Conservation (phyloP, 2,329 filamentous ascomycete genomes). For the Sordariomycetes sp. region DNA sequence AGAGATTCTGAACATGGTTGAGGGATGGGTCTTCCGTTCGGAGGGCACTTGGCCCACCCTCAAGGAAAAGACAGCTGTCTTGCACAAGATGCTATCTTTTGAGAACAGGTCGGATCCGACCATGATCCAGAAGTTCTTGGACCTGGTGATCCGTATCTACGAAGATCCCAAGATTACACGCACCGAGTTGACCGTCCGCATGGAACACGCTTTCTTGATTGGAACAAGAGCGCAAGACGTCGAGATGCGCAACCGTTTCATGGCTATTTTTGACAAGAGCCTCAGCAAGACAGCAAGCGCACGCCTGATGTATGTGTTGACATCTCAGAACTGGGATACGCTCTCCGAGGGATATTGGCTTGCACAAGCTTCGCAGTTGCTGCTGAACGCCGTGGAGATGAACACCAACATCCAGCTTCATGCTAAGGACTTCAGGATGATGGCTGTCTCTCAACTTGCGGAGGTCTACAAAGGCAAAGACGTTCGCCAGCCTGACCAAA, state of each 20-base stretch:
- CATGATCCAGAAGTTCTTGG: conserved; percentile 85
- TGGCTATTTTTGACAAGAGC: conserved; percentile 92
- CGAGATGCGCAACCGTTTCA: conserved; percentile 93
- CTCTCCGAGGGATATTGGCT: conserved; percentile 95
- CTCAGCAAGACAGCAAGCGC: conserved; percentile 87
- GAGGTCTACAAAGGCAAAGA: conserved; percentile 75
- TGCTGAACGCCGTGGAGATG: conserved; percentile 86
- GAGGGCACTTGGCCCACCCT: conserved; percentile 93
- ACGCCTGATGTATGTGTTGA: conserved; percentile 80
- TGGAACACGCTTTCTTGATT: conserved; percentile 97
- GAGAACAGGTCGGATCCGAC: conserved; percentile 76
- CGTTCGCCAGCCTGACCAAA: conserved; percentile 49
- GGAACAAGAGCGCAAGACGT: conserved; percentile 89
- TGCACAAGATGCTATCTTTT: conserved; percentile 98
- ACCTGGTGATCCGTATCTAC: conserved; percentile 95
- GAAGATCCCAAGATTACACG: conserved; percentile 93
- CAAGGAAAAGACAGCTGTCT: conserved; percentile 96
- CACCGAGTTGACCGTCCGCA: conserved; percentile 89
- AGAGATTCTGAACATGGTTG: conserved; percentile 89
- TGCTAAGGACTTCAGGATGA: conserved; percentile 71
- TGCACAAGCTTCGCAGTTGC: conserved; percentile 84
- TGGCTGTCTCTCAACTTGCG: conserved; percentile 66
- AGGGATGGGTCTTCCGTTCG: conserved; percentile 91
- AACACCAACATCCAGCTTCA: conserved; percentile 72
- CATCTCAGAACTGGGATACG: conserved; percentile 94